Evolutionary conservation across 2,329 filamentous ascomycete genomes (phyloP).

Genomic region (Ophiocordyceps camponoti-floridani): DNA sequence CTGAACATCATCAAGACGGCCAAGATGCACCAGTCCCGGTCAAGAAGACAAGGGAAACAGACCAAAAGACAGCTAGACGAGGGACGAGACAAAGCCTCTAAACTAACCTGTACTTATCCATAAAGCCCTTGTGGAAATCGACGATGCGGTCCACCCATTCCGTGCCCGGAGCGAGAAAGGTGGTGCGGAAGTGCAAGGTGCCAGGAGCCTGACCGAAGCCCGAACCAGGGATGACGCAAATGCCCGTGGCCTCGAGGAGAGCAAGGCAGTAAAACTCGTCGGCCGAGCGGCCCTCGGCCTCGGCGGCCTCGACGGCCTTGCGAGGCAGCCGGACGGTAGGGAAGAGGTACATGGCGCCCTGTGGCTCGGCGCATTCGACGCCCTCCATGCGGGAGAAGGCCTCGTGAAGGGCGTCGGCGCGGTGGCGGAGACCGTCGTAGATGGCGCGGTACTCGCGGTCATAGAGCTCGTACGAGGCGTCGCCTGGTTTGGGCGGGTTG

Average conservation of each 20-base stretch:
- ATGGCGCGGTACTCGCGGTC: slow-evolving; percentile 71
- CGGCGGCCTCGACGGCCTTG: slow-evolving; percentile 62
- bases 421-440: slow-evolving; percentile 57
- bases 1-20: background rate
- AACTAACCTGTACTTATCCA: slow-evolving; percentile 65
- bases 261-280: slow-evolving; percentile 93
- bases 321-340: slow-evolving; percentile 69
- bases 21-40: background rate
- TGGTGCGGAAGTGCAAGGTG: slow-evolving; percentile 87
- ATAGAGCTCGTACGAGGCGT: slow-evolving; percentile 74
- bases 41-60: background rate
- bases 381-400: slow-evolving; percentile 93
- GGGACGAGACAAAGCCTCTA: no score
- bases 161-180: slow-evolving; percentile 88
- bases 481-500: slow-evolving; percentile 72
- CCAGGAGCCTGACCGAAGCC: slow-evolving; percentile 91
- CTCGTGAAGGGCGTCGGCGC: slow-evolving; percentile 71
- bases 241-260: slow-evolving; percentile 81
- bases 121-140: slow-evolving; percentile 82
- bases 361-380: slow-evolving; percentile 73
- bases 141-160: slow-evolving; percentile 81
- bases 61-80: background rate
- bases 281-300: slow-evolving; percentile 51
- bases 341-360: slow-evolving; percentile 98
- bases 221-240: slow-evolving; percentile 82